Conservation (phyloP, 163 green algal genomes). For the Volvox carteri region DNA sequence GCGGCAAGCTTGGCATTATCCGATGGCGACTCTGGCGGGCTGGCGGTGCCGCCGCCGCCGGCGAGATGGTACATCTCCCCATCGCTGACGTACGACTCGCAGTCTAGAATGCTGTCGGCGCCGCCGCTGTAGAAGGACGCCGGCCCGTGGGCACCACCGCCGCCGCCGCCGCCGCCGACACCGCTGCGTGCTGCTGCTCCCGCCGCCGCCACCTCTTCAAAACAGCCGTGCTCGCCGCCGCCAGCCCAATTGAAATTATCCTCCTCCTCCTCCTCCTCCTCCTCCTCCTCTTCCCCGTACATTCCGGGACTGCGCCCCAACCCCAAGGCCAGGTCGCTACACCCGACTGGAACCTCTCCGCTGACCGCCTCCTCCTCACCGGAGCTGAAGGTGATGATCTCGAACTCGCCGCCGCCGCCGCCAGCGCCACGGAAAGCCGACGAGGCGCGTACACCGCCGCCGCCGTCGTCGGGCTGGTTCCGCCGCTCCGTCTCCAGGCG, state of each 20-base stretch:
- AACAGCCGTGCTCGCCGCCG: too few species aligned
- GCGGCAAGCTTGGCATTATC: background rate
- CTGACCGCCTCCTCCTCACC: slow-evolving; percentile 12
- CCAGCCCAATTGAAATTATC: background rate
- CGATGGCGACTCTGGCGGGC: background rate
- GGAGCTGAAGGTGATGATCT: slow-evolving; percentile 31
- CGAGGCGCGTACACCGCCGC: background rate
- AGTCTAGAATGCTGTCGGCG: background rate
- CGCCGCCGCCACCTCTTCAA: background rate
- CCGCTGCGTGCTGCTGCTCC: background rate
- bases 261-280: background rate
- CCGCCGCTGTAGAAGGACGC: slow-evolving; percentile 11
- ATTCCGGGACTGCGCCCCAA: background rate
- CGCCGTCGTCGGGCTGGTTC: background rate
- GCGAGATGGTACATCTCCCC: background rate
- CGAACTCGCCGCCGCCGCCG: slow-evolving; percentile 24
- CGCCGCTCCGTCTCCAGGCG: slow-evolving; percentile 12
- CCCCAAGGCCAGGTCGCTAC: slow-evolving; percentile 1
- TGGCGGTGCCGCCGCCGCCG: background rate
- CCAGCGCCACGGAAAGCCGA: slow-evolving; percentile 1
- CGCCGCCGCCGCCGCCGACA: background rate
- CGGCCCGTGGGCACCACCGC: background rate
- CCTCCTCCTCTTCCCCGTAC: background rate
- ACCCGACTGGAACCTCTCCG: background rate
- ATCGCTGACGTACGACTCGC: slow-evolving; percentile 28